Conservation (phyloP, 495 filamentous ascomycete species). For the Aspergillus carlsbadensis region DNA sequence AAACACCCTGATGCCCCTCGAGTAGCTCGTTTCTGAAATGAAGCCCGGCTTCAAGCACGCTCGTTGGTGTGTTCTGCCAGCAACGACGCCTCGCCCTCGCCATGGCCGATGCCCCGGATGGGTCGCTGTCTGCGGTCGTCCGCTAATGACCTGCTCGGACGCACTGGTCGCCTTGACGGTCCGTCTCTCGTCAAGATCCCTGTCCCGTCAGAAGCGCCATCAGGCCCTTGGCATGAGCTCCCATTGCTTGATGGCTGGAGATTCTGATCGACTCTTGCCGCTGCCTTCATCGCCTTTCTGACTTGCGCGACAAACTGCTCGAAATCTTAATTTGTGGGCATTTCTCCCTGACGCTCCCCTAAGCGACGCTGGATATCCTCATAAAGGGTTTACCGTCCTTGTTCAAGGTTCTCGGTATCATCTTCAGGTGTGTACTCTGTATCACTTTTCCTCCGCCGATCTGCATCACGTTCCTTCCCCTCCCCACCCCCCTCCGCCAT, state of each 20-base stretch:
- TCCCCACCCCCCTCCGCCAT: constrained; percentile 11
- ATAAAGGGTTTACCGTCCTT: constrained; percentile 2
- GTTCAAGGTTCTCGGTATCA: neutral
- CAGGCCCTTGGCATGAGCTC: constrained; percentile 28
- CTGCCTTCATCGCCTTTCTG: constrained; percentile 19
- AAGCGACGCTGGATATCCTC: constrained; percentile 7
- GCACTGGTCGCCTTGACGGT: constrained; percentile 1
- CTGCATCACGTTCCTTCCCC: constrained; percentile 10
- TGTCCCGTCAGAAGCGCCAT: constrained; percentile 21
- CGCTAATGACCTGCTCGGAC: constrained; percentile 33
- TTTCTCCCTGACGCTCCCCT: neutral
- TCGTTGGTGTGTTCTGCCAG: constrained; percentile 35
- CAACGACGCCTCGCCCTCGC: constrained; percentile 17
- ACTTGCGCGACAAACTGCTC: constrained; percentile 7
- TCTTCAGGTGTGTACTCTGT: neutral
- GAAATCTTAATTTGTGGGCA: constrained; percentile 14
- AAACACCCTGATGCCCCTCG: neutral
- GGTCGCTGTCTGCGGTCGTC: constrained; percentile 31
- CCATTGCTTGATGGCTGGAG: constrained; percentile 35
- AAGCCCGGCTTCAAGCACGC: constrained; percentile 29
- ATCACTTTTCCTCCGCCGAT: constrained; percentile 12
- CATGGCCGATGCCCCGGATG: constrained; percentile 14
- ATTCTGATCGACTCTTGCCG: constrained; percentile 35
- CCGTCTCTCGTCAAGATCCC: constrained; percentile 12
- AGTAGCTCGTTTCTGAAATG: constrained; percentile 26